Conservation (phyloP, 768 basidiomycete genomes). For the Suillus sp. region DNA sequence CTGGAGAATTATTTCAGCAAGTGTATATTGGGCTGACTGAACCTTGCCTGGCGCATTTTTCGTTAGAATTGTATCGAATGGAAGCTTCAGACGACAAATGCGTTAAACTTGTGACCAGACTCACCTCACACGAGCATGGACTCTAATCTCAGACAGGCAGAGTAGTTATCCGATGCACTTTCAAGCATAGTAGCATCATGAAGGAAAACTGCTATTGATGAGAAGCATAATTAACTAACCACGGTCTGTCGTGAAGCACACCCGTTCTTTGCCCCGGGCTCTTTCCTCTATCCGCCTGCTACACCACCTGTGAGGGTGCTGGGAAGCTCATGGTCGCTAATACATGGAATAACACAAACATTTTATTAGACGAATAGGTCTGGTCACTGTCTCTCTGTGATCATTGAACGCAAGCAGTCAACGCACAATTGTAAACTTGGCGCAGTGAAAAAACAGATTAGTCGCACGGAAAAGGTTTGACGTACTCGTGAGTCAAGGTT, state of each 20-base stretch:
- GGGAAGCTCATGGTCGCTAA: slow-evolving; percentile 68
- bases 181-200: not conserved
- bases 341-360: slow-evolving; percentile 59
- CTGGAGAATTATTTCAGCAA: not conserved
- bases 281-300: slow-evolving; percentile 49
- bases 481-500: too few relatives aligned
- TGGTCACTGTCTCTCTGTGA: slow-evolving; percentile 68
- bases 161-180: not conserved
- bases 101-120: too few relatives aligned
- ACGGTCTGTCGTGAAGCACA: not conserved
- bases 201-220: not conserved
- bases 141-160: not conserved
- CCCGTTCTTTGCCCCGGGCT: slow-evolving; percentile 32
- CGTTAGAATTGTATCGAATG: not conserved
- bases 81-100: not conserved
- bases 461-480: too few relatives aligned
- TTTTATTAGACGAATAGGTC: slow-evolving; percentile 61
- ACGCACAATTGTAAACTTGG: slow-evolving; percentile 1
- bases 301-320: slow-evolving; percentile 72
- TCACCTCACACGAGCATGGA: not conserved
- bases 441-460: not conserved
- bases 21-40: not conserved
- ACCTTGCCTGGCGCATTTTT: not conserved
- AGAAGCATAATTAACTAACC: not conserved
- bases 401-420: slow-evolving; percentile 34